Evolutionary conservation across 345 rosid species (phyloP), one percentile per base, ranked within the genome.

Genomic region (Citrus mangshanensis): DNA sequence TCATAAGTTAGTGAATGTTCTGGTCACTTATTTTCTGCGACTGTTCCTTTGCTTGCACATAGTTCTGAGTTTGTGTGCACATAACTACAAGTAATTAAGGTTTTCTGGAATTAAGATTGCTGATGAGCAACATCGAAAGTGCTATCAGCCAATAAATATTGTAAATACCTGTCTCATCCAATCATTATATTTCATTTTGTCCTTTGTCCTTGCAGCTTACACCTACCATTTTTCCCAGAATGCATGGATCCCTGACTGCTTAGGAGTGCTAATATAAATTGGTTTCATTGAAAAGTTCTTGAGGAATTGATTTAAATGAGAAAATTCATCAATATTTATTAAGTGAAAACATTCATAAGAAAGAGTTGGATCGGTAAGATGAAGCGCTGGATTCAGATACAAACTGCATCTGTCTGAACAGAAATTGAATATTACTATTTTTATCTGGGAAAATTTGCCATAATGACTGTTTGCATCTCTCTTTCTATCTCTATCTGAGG

Each of bases 1-100:
- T 60, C 68, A 49, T 72, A 24, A 64, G 62, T 51, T 14, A 63
- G 81, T 34, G 59, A 70, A 63, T 80, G 59, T 65, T 78, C 24
- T 42, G 67, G 24, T 35, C 70, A 27, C 75, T 72, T 14, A 1
- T 75, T 81, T 79, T 49, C 59, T 65, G 9, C 54, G 16, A 34
- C 37, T 63, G 35, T 60, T 61, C 76, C 30, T 21, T 64, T 49
- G 42, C 34, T 67, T 66, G 24, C 25, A 5, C n/a, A 67, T 75
- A 64, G 68, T 46, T n/a, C 46, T 28, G 21, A 27, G 38, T 60
- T 14, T 30, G 25, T 64, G 22, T 66, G 34, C 19, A 28, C 34
- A 75, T 25, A 75, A 28, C 19, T 64, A 54, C 21, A 21, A 63
- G 30, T 64, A 24, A 40, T 61, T 40, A 42, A 18, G 58, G 9